Evolutionary conservation across 352 stramenopile genomes (phyloP).

Genomic region (Phytopythium litorale): DNA sequence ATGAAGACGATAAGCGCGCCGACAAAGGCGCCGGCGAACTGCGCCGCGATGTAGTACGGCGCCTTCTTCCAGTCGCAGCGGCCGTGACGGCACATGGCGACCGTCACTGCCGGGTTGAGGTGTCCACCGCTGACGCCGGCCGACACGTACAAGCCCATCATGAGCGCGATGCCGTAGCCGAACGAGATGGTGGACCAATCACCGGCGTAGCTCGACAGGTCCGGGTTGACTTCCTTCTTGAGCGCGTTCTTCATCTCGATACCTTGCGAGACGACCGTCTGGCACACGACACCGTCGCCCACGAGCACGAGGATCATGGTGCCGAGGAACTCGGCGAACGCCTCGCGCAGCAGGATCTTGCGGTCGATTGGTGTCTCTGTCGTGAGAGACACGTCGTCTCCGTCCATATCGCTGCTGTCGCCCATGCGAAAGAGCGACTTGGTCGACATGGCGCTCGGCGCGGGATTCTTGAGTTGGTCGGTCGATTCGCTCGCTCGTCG

Average conservation of each 20-base stretch:
- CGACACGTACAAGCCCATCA: conserved; percentile 66
- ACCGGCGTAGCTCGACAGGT: conserved; percentile 50
- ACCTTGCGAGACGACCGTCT: conserved; percentile 62
- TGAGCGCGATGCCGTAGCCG: conserved; percentile 65
- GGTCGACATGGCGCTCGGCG: conserved; percentile 15
- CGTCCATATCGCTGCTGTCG: conserved; percentile 19
- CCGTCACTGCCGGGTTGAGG: conserved; percentile 64
- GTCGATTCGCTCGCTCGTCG: background rate
- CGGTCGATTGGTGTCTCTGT: conserved; percentile 35
- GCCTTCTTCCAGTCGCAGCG: conserved; percentile 60
- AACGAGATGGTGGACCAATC: conserved; percentile 71
- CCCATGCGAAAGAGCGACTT: conserved; percentile 29
- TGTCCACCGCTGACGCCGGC: conserved; percentile 64
- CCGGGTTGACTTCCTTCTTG: conserved; percentile 39
- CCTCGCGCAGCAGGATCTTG: conserved; percentile 21
- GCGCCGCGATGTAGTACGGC: conserved; percentile 56
- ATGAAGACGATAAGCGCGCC: conserved; percentile 64
- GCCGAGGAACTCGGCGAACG: conserved; percentile 48
- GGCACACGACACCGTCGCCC: conserved; percentile 47
- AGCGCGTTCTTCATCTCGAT: conserved; percentile 46
- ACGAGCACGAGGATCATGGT: conserved; percentile 64
- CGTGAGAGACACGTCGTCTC: conserved; percentile 47
- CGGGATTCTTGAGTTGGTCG: background rate
- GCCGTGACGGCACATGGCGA: conserved; percentile 61
- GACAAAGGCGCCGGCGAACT: conserved; percentile 62